A percentile compares a stretch with the other conserved stretches of the same genome.
Conservation (phyloP, 805 yeast genomes). For the Schwanniomyces yamadae region DNA sequence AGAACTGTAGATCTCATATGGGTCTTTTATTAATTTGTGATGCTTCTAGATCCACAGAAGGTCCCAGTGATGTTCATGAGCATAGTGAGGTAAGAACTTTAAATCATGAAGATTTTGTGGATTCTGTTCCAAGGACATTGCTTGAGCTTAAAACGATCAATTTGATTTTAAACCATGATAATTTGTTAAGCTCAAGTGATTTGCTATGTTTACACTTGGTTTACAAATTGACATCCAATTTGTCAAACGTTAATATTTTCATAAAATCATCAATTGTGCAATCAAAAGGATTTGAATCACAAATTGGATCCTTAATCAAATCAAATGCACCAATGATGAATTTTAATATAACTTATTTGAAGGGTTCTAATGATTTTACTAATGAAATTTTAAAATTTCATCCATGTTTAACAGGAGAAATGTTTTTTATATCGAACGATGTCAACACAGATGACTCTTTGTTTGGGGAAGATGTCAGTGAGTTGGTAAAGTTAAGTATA, state of each 20-base stretch:
- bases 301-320: slow-evolving; percentile 12
- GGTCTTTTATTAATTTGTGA: slow-evolving; percentile 31
- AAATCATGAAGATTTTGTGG: not conserved
- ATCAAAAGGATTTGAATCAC: slow-evolving; percentile 15
- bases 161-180: slow-evolving; percentile 31
- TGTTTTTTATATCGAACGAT: slow-evolving; percentile 26
- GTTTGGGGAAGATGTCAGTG: slow-evolving; percentile 21
- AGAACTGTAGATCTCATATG: slow-evolving; percentile 26
- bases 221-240: slow-evolving; percentile 17
- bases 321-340: slow-evolving; percentile 8
- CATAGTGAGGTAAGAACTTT: slow-evolving; percentile 3
- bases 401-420: slow-evolving; percentile 15
- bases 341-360: slow-evolving; percentile 14
- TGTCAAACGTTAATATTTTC: slow-evolving; percentile 18
- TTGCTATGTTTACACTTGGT: slow-evolving; percentile 30
- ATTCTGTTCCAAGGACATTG: slow-evolving; percentile 2
- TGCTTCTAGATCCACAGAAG: not conserved
- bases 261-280: slow-evolving; percentile 15
- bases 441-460: slow-evolving; percentile 10
- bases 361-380: slow-evolving; percentile 13
- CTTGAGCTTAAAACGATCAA: slow-evolving; percentile 18
- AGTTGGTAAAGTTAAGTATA: slow-evolving; percentile 21
- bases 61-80: slow-evolving; percentile 2
- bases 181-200: slow-evolving; percentile 33
- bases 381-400: slow-evolving; percentile 12